Evolutionary conservation across 257 asterid species (phyloP), one percentile per base, ranked within the genome.

Genomic region (Forsythia viridissima): DNA sequence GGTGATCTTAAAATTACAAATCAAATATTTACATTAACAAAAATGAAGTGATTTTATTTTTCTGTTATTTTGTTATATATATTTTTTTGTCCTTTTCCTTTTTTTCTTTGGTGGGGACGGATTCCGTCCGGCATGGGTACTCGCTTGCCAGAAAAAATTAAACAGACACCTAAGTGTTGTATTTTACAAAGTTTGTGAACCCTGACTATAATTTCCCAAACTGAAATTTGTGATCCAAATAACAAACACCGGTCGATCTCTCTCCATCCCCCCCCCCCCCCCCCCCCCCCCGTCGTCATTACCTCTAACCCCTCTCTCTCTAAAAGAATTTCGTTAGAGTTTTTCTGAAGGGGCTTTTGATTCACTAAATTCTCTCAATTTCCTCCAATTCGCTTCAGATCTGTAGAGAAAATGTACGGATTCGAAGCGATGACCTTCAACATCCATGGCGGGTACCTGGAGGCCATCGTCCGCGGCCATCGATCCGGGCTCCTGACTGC

Each of bases 401-500:
- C 90, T 87, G 88, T 82, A 61, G 80, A 52, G 63, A 52, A 77
- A 20, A 93, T 93, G 98, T 93, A 93, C 87, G 98, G 98, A 86
- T 92, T 93, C 86, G 98, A 93, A 88, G 97, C 98, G 67, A 77
- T 93, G 74, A 90, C 94, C 80, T 93, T 93, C 94, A 93, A 93
- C 89, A 83, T 92, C 75, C 97, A 93, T 63, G 93, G 94, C 80
- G 98, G 97, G 9, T 93, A 92, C 82, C 88, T 92, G 83, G 98
- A 93, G 88, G 97, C 98, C 65, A 90, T 93, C 78, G 98, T 93
- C 75, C 85, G 98, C 11, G 98, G 98, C 20, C 77, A 89, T 80
- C 87, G 98, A 86, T 90, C 98, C n/a, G 97, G 98, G 71, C 92
- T 93, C 81, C 92, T 93, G 81, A 93, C 92, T 46, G 94, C 98